Conservation (phyloP, 257 asterid species). For the Solanum paucissectum region DNA sequence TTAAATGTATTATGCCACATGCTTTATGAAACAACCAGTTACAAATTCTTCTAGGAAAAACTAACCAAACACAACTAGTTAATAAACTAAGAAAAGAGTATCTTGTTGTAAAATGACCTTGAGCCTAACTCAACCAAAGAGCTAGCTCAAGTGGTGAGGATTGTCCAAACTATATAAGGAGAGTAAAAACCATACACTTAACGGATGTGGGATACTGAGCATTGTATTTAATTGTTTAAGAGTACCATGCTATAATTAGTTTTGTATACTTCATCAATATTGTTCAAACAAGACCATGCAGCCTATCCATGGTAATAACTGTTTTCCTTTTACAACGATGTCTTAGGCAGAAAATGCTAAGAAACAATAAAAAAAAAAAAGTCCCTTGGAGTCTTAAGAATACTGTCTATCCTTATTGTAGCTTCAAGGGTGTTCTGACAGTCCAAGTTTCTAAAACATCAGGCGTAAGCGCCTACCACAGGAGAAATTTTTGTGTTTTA, state of each 20-base stretch:
- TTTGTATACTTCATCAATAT: not conserved
- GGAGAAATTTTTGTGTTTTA: not conserved
- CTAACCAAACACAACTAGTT: not conserved
- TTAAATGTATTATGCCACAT: not conserved
- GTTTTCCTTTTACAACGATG: not conserved
- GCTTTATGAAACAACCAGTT: not conserved
- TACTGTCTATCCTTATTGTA: not conserved
- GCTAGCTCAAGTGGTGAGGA: not conserved
- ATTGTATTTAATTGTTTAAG: not conserved
- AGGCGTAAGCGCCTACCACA: not conserved
- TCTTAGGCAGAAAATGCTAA: not conserved
- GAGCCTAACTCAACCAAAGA: not conserved
- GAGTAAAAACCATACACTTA: not conserved
- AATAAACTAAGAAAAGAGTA: not conserved
- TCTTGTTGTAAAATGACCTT: not conserved
- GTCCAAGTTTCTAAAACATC: not conserved
- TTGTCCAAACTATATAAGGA: not conserved
- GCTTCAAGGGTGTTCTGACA: not conserved
- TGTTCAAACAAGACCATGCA: not conserved
- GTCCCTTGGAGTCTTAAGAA: not conserved
- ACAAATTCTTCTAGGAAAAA: not conserved
- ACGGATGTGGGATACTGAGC: not conserved
- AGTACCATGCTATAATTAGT: not conserved
- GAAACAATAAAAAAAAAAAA: not conserved
- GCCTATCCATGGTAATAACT: not conserved